Base-by-base conservation (phyloP, 176 grass and related monocot species). In the Musa acuminata region DNA sequence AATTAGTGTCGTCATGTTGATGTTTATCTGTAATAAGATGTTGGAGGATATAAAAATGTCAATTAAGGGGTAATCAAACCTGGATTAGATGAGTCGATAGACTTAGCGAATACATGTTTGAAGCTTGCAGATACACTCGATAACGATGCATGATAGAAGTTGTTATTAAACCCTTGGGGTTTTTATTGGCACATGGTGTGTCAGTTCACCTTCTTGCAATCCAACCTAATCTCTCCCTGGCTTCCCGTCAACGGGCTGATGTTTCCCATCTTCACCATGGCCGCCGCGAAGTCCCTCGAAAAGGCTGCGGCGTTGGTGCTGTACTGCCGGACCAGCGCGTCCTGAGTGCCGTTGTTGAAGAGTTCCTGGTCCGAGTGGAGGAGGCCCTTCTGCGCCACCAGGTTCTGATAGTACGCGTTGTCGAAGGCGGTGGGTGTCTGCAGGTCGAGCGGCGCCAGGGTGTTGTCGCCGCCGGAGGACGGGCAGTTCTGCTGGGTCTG, bases 341-440 rank as follows among this genome's bases (percentile, higher is more conserved):
- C 63, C 63, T 66, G 63, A n/a, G 63, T 25, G 10, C 63, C 63
- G 21, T 27, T 27, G 63, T 66, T 66, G 24, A 66, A 66, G 63
- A 66, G 63, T 22, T 66, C 63, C 63, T 66, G 63, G 20, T 66
- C 63, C 20, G 63, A 66, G 63, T 66, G 63, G 22, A 66, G 63
- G 22, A 66, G 63, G 2, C 63, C 63, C 23, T 27, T 23, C 23
- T 27, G 20, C 22, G 25, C 63, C 63, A 66, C 63, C 23, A 66
- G 21, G 63, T 66, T 66, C 63, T 66, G 63, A 24, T 66, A 66
- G 63, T 66, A 66, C 21, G 7, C 25, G 23, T 13, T 66, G 23
- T 27, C 63, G 63, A 66, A 66, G 63, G 1, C 11, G 63, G 8
- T 27, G 21, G 63, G 63, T 3, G 63, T 66, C 63, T 66, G 63